Base-by-base conservation (phyloP, 192 early-diverging fungal species). In the Ambispora gerdemannii region DNA sequence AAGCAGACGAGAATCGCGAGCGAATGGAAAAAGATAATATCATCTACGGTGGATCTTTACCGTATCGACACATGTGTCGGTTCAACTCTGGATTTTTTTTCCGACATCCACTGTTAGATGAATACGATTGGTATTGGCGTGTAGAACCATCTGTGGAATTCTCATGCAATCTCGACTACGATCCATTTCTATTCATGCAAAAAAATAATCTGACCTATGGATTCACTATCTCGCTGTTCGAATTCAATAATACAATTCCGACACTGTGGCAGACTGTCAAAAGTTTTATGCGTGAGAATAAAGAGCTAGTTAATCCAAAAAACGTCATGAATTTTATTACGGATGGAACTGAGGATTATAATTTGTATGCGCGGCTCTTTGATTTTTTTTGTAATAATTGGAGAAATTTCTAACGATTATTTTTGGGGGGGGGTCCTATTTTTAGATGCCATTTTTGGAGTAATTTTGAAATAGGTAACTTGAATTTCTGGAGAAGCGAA, bases 21-120 rank as follows among this genome's bases (percentile, higher is more conserved):
- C 56, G 81, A 25, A 92, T 95, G 91, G 77, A 76, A 13, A 75
- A 72, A 0, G 74, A 81, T 2, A 63, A 81, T 10, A 86, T 94
- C 3, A 81, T 89, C 28, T 95, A 93, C 65, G 92, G 89, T 1
- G 87, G 80, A 13, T 84, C 81, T 33, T 80, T 90, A 64, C 86
- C 88, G 13, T 95, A 95, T 77, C 88, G 92, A 34, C 91, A 95
- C 66, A 95, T 95, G 92, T 95, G 92, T 56, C 82, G 92, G 47
- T 95, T 70, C 58, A 78, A 89, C 58, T 91, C 89, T 17, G 92
- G 92, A 19, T 94, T 88, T 69, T 90, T 94, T 64, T 92, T 82
- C 71, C 77, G 84, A 19, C 91, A 94, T 66, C 85, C 85, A 32
- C 75, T 94, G 3, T 77, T 89, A 58, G 72, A 81, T 22, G 63